Evolutionary conservation across 768 basidiomycete genomes (phyloP).

Genomic region (Auriscalpium microsporum): DNA sequence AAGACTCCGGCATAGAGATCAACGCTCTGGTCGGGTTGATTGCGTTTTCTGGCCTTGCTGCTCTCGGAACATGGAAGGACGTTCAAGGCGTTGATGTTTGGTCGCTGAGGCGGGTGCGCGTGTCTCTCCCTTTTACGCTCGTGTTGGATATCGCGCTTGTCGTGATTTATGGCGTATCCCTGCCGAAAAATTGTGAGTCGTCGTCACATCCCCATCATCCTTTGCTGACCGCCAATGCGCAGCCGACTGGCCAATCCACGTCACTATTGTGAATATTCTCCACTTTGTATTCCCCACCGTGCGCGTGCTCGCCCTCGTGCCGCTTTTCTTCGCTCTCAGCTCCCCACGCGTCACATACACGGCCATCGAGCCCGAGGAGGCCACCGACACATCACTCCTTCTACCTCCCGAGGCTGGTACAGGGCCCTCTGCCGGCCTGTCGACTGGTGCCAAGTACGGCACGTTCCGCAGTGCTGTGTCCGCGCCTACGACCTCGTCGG

Average conservation of each 20-base stretch:
- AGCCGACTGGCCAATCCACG: neutral
- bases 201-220: neutral
- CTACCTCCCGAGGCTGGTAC: slow-evolving; percentile 41
- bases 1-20: slow-evolving; percentile 53
- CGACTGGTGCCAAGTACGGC: slow-evolving; percentile 56
- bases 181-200: slow-evolving; percentile 25
- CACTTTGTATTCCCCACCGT: slow-evolving; percentile 52
- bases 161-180: slow-evolving; percentile 38
- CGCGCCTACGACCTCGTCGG: slow-evolving; percentile 35
- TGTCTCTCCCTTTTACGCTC: slow-evolving; percentile 44
- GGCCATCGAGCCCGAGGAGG: slow-evolving; percentile 34
- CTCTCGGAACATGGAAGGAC: slow-evolving; percentile 75
- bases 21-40: slow-evolving; percentile 60
- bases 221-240: neutral
- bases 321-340: slow-evolving; percentile 51
- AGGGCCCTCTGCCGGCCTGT: slow-evolving; percentile 43
- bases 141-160: slow-evolving; percentile 53
- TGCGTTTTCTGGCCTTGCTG: slow-evolving; percentile 65
- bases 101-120: slow-evolving; percentile 50
- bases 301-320: slow-evolving; percentile 54
- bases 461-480: slow-evolving; percentile 54
- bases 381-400: slow-evolving; percentile 46
- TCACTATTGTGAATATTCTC: slow-evolving; percentile 20
- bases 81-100: slow-evolving; percentile 61
- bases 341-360: slow-evolving; percentile 62